Conservation (phyloP, 148 eudicot genomes). For the Polygonum maritimum region DNA sequence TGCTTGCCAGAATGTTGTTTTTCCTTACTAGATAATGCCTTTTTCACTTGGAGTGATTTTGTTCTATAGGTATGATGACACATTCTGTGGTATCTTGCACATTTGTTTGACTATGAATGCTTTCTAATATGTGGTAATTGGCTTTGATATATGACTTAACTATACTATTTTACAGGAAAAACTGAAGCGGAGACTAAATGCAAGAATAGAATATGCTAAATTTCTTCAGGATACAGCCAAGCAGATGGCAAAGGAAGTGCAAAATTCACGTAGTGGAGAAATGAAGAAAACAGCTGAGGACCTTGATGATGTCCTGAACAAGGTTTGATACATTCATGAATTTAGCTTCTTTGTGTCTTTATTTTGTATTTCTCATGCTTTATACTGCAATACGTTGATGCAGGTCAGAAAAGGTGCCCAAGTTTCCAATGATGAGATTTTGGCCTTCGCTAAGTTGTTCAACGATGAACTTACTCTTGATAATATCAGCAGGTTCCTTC, state of each 20-base stretch:
- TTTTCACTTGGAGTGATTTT: background rate
- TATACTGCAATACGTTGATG: slow-evolving; percentile 6
- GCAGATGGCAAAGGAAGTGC: slow-evolving; percentile 95
- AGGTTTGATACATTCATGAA: slow-evolving; percentile 26
- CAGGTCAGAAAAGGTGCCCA: slow-evolving; percentile 63
- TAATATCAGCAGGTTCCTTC: slow-evolving; percentile 62
- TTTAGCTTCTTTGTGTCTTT: background rate
- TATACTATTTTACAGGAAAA: slow-evolving; percentile 41
- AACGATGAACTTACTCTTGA: slow-evolving; percentile 82
- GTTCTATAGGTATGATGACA: background rate
- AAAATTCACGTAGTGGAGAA: slow-evolving; percentile 78
- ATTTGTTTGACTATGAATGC: background rate
- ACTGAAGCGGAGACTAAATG: slow-evolving; percentile 63
- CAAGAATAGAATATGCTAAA: slow-evolving; percentile 91
- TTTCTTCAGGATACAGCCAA: slow-evolving; percentile 89
- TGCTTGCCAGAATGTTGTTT: background rate
- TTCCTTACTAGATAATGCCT: background rate
- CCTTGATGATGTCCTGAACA: slow-evolving; percentile 85
- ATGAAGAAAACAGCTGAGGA: slow-evolving; percentile 83
- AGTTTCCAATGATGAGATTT: slow-evolving; percentile 63
- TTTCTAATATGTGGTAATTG: background rate
- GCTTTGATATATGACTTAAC: background rate
- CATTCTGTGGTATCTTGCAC: background rate
- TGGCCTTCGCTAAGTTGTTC: slow-evolving; percentile 77
- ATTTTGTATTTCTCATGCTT: background rate